Evolutionary conservation across 2,329 filamentous ascomycete species (phyloP), one percentile per base, ranked within the genome.

Genomic region (Phaeomoniella chlamydospora): DNA sequence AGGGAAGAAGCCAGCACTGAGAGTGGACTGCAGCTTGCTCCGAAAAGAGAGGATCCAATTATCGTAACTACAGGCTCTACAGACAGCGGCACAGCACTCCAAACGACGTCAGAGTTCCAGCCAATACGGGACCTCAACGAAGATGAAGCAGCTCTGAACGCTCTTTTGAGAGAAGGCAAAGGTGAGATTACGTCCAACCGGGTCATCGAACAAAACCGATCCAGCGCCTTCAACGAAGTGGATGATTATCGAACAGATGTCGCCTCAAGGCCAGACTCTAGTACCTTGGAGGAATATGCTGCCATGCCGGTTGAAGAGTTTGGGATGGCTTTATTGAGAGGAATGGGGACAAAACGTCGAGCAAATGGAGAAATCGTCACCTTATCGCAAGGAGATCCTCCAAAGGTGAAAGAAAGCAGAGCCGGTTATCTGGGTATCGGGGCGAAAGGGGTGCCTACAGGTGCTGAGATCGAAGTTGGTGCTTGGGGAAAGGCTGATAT

Each of bases 251-350:
- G 67, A 18, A 69, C 72, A 16, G 83, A 88, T 52, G 70, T 87
- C 18, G 66, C 71, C 10, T 63, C 71, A 16, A 79, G 85, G 1
- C 86, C 85, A 1, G 80, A 85, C 15, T 68, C 74, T 18, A 78
- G 85, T 3, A 82, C 77, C 0, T 62, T 93, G 13, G 81, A 83
- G 19, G 84, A 90, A 49, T 96, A 96, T 59, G 79, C 81, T 39
- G 77, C 80, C 10, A 80, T 94, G 42, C 88, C 90, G 0, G 85
- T 96, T 12, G 88, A 94, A 46, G 86, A 94, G 48, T 98, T 96
- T 45, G 90, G 90, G 5, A 81, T 86, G 13, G 86, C 87, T 0
- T 67, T 96, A 43, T 68, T 98, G 22, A 76, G 87, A 18, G 86
- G 87, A 6, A 94, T 96, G 82, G 90, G 90, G 5, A 94, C 88